These are phyloP conservation scores for Candida sanyaensis DNA, from an alignment of 1,139 yeast species.

Conservation along the genomic window DNA sequence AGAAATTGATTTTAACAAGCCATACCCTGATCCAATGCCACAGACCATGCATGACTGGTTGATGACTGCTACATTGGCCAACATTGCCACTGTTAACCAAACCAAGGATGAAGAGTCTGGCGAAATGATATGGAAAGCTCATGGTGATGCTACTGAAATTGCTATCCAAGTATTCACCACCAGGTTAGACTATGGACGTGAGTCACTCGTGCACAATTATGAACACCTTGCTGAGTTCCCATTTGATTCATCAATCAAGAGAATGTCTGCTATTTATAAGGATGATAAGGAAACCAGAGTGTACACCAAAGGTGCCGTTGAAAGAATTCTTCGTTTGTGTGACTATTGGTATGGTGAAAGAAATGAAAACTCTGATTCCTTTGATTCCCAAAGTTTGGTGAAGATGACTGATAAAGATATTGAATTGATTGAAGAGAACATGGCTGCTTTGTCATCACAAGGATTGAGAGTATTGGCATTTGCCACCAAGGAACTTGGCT, in stretches of 20 bases:
- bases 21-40: conserved; percentile 22
- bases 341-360: conserved; percentile 48
- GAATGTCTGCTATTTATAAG: conserved; percentile 68
- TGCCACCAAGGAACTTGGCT: conserved; percentile 44
- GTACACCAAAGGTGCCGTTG: conserved; percentile 81
- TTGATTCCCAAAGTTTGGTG: conserved; percentile 25
- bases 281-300: conserved; percentile 36
- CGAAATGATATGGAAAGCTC: conserved; percentile 60
- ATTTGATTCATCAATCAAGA: conserved; percentile 74
- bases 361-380: conserved; percentile 13
- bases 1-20: conserved; percentile 32
- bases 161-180: conserved; percentile 76
- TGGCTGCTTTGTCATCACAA: conserved; percentile 63
- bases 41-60: conserved; percentile 49
- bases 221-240: conserved; percentile 67
- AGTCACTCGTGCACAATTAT: conserved; percentile 30
- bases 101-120: conserved; percentile 36
- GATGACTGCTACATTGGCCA: conserved; percentile 66
- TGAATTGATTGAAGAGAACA: conserved; percentile 51
- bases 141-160: conserved; percentile 85
- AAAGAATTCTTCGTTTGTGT: conserved; percentile 64
- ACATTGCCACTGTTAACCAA: conserved; percentile 57
- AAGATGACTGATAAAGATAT: conserved; percentile 46
- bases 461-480: conserved; percentile 79
- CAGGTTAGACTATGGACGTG: conserved; percentile 54